Evolutionary conservation across 2,329 filamentous ascomycete genomes (phyloP).

Genomic region (Fusarium clavum): DNA sequence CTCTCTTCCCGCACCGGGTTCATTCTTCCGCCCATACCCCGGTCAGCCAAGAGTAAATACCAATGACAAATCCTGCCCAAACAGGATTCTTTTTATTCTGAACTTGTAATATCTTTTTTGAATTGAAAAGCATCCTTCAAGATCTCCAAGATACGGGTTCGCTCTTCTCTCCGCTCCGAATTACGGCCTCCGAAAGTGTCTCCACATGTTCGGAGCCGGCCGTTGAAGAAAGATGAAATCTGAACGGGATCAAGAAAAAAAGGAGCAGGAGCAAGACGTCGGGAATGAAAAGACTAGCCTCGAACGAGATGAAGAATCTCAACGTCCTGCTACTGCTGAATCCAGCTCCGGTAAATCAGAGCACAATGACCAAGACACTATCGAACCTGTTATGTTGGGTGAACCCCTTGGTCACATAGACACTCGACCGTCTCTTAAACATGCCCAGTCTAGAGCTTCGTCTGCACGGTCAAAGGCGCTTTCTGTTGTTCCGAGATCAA

Average conservation of each 20-base stretch:
- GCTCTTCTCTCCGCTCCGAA: slow-evolving; percentile 16
- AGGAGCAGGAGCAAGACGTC: background rate
- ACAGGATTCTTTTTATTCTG: background rate
- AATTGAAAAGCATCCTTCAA: background rate
- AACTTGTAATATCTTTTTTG: background rate
- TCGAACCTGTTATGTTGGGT: slow-evolving; percentile 40
- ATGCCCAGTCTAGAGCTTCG: slow-evolving; percentile 51
- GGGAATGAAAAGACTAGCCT: slow-evolving; percentile 32
- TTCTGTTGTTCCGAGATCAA: slow-evolving; percentile 57
- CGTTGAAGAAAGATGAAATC: slow-evolving; percentile 28
- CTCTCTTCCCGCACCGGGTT: slow-evolving; percentile 19
- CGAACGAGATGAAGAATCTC: slow-evolving; percentile 19
- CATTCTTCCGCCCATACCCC: slow-evolving; percentile 31
- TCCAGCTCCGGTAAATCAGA: slow-evolving; percentile 31
- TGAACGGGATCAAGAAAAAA: slow-evolving; percentile 4
- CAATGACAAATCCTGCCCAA: background rate
- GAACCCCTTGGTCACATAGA: slow-evolving; percentile 42
- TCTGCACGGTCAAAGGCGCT: slow-evolving; percentile 54
- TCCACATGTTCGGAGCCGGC: slow-evolving; percentile 42
- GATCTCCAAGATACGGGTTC: background rate
- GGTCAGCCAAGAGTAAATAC: background rate
- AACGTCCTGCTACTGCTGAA: slow-evolving; percentile 26
- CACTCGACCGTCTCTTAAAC: slow-evolving; percentile 33
- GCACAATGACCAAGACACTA: slow-evolving; percentile 29
- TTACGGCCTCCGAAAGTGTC: slow-evolving; percentile 25